phyloP scores from a whole-genome alignment of 495 filamentous ascomycete genomes.

The Neurospora africana region DNA sequence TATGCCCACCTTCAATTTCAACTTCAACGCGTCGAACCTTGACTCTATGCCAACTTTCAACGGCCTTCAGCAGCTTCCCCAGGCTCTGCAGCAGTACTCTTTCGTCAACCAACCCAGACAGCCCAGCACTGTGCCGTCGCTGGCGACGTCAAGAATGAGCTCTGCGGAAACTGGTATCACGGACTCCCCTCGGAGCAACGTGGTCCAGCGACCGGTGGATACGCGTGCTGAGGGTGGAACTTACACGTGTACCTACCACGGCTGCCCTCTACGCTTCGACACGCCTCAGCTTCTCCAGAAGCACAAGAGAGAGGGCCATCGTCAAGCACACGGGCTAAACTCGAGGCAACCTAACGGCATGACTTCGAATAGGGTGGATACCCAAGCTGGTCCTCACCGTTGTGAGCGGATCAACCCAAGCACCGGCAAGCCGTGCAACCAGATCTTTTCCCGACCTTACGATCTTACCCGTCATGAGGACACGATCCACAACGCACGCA shows the following conservation, averaged over 20 bases:
- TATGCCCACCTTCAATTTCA: constrained; percentile 24
- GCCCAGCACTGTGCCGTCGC: constrained; percentile 35
- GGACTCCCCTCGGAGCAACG: constrained; percentile 14
- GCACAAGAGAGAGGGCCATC: constrained; percentile 90
- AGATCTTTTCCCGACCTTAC: constrained; percentile 93
- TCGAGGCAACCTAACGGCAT: not conserved
- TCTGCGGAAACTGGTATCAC: constrained; percentile 28
- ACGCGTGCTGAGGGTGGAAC: constrained; percentile 71
- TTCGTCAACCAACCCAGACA: constrained; percentile 36
- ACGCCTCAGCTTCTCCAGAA: constrained; percentile 78
- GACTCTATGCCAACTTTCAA: constrained; percentile 22
- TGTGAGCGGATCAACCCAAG: constrained; percentile 91
- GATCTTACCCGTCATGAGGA: constrained; percentile 96
- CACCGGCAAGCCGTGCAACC: constrained; percentile 93
- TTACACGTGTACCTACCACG: constrained; percentile 92
- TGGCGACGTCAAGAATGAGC: constrained; percentile 31
- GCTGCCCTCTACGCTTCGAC: constrained; percentile 80
- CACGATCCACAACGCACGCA: constrained; percentile 89
- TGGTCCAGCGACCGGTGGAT: constrained; percentile 44
- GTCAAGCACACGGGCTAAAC: constrained; percentile 44
- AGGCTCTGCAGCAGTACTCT: constrained; percentile 42
- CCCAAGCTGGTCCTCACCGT: constrained; percentile 78
- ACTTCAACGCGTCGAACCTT: constrained; percentile 14
- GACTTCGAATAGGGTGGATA: constrained; percentile 25
- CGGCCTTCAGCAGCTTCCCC: not conserved